These are phyloP conservation scores for Pistacia atlantica DNA, from an alignment of 345 rosid species.

Conservation along the genomic window DNA sequence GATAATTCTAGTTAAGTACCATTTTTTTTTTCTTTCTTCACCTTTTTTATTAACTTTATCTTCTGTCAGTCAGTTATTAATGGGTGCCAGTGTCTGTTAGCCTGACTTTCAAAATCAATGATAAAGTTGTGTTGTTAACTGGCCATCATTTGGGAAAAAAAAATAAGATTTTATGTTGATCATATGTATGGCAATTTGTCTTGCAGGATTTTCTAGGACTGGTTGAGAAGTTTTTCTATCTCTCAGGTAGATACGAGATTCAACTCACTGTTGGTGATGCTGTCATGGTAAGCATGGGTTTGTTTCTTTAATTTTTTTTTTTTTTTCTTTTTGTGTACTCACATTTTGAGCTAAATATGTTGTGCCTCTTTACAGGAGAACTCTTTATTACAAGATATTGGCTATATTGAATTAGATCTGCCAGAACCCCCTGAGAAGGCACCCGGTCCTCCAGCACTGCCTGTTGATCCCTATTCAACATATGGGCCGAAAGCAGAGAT, in stretches of 20 bases:
- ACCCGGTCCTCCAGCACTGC: constrained; percentile 64
- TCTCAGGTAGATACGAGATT: constrained; percentile 84
- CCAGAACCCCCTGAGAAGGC: constrained; percentile 97
- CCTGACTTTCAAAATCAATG: background rate
- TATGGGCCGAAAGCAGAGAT: constrained; percentile 93
- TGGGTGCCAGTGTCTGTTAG: background rate
- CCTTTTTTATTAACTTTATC: background rate
- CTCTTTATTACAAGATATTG: constrained; percentile 69
- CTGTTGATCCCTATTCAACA: constrained; percentile 64
- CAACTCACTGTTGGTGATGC: constrained; percentile 92
- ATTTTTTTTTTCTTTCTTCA: constrained; percentile 4
- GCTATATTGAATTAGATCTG: constrained; percentile 76
- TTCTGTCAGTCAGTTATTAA: background rate
- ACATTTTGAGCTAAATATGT: constrained; percentile 8
- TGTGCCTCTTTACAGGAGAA: constrained; percentile 63
- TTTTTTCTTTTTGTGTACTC: background rate
- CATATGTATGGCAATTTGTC: constrained; percentile 12
- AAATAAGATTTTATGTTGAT: constrained; percentile 4
- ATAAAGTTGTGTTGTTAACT: background rate
- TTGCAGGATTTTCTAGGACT: constrained; percentile 88
- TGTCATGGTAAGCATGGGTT: constrained; percentile 69
- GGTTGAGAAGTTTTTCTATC: constrained; percentile 93
- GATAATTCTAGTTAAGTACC: constrained; percentile 73
- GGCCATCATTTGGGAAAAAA: background rate
- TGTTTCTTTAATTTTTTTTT: background rate